Evolutionary conservation across 2,329 filamentous ascomycete species (phyloP), one percentile per base, ranked within the genome.

Genomic region (Botrytis pseudocinerea): DNA sequence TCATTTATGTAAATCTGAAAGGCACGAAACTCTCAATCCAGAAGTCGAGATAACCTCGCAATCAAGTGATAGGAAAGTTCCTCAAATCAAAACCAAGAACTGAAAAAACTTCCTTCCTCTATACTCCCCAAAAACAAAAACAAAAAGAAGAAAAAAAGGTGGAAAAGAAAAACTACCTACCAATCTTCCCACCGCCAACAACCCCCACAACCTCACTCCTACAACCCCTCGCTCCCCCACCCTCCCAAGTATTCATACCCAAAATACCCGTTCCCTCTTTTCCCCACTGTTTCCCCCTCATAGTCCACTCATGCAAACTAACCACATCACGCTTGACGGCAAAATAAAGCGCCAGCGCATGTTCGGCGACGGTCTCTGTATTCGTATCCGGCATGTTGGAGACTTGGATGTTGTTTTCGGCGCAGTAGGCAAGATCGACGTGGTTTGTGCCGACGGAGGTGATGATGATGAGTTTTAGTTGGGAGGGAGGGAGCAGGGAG

Each of bases 401-500:
- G 1, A 69, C 65, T 5, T 28, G 51, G 35, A 69, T 69, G 2
- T 48, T 48, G 18, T 69, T 22, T 20, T 40, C 48, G 1, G 46
- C n/a, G 42, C 65, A 69, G 18, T 54, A 69, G 35, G 22, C 18
- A 1, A 69, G 48, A 32, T 69, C 65, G 9, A 69, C 65, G 35
- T 69, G 65, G 65, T 69, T 69, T 16, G 65, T 69, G 1, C 65
- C 48, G n/a, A 68, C 64, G 28, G 48, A 54, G 20, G 48, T 54
- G 65, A 69, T 69, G 46, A 69, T 69, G 16, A 69, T 59, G 48
- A 69, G 65, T 69, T 69, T 69, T 22, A 69, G 48, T 32, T 59
- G 65, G 32, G 25, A 8, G 2, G n/a, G 28, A 9, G 48, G 65
- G 38, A 54, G n/a, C 2, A n/a, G 25, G 5, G 46, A 54, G 35